Conservation (phyloP, 2,329 filamentous ascomycete genomes). For the Colletotrichum theobromicola region DNA sequence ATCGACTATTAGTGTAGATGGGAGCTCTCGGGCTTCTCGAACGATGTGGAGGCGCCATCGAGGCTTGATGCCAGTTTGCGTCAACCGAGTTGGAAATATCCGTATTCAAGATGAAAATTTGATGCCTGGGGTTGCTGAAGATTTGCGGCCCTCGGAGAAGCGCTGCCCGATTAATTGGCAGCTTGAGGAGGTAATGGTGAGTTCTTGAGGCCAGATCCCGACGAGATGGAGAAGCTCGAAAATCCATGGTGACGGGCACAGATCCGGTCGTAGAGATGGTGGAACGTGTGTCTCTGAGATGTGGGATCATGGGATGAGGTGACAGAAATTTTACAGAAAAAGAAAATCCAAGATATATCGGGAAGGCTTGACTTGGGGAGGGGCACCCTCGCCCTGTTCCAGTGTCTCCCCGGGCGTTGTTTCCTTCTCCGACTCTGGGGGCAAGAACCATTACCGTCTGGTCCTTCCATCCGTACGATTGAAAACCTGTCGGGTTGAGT, state of each 20-base stretch:
- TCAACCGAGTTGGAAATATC: background rate
- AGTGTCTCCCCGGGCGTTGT: background rate
- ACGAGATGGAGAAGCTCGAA: background rate
- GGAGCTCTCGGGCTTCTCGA: constrained; percentile 3
- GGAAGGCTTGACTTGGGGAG: background rate
- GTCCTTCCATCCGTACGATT: background rate
- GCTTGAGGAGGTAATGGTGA: background rate
- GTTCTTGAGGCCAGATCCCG: background rate
- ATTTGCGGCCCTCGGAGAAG: background rate
- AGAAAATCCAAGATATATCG: background rate
- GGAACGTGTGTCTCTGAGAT: background rate
- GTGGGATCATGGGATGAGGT: background rate
- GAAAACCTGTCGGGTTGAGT: background rate
- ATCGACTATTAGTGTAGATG: background rate
- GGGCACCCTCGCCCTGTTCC: background rate
- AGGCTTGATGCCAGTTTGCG: constrained; percentile 9
- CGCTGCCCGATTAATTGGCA: background rate
- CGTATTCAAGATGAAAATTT: background rate
- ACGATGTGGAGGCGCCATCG: background rate
- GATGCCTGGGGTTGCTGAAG: background rate
- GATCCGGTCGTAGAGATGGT: background rate
- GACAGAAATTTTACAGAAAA: background rate
- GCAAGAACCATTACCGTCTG: background rate
- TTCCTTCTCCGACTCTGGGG: background rate
- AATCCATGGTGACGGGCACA: background rate